Conservation (phyloP, 805 yeast genomes). For the Ogataea kodamae region DNA sequence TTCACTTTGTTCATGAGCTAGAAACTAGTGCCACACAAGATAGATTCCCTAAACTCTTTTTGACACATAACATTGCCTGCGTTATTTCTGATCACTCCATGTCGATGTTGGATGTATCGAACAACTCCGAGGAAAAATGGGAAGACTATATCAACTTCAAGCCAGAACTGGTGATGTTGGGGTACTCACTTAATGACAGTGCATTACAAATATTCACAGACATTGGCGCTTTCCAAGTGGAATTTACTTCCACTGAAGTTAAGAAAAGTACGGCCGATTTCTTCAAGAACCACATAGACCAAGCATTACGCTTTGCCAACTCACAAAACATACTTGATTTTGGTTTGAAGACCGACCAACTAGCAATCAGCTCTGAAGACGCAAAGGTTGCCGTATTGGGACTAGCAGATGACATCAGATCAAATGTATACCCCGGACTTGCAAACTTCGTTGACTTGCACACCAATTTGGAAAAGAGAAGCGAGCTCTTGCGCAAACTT, state of each 20-base stretch:
- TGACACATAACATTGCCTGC: slow-evolving; percentile 38
- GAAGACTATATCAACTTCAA: slow-evolving; percentile 72
- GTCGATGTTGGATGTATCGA: slow-evolving; percentile 56
- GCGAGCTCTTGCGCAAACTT: slow-evolving; percentile 24
- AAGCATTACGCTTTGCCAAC: slow-evolving; percentile 65
- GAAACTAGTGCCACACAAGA: slow-evolving; percentile 2
- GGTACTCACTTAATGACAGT: slow-evolving; percentile 41
- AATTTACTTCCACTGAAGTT: slow-evolving; percentile 36
- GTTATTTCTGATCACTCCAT: slow-evolving; percentile 58
- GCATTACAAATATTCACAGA: slow-evolving; percentile 41
- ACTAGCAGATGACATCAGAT: slow-evolving; percentile 54
- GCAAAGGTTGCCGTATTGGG: slow-evolving; percentile 48
- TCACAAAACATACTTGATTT: slow-evolving; percentile 19
- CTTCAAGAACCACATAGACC: slow-evolving; percentile 74
- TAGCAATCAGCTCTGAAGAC: slow-evolving; percentile 37
- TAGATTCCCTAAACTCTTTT: slow-evolving; percentile 26
- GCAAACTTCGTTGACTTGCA: slow-evolving; percentile 46
- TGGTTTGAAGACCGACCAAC: slow-evolving; percentile 36
- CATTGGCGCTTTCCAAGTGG: slow-evolving; percentile 62
- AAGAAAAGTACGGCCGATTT: slow-evolving; percentile 26
- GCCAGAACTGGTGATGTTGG: slow-evolving; percentile 49
- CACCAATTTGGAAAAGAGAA: slow-evolving; percentile 50
- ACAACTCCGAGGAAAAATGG: slow-evolving; percentile 52
- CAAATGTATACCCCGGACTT: slow-evolving; percentile 54
- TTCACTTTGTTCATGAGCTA: slow-evolving; percentile 4